phyloP scores from a whole-genome alignment of 2,329 filamentous ascomycete species.

The Pseudogymnoascus sp. region DNA sequence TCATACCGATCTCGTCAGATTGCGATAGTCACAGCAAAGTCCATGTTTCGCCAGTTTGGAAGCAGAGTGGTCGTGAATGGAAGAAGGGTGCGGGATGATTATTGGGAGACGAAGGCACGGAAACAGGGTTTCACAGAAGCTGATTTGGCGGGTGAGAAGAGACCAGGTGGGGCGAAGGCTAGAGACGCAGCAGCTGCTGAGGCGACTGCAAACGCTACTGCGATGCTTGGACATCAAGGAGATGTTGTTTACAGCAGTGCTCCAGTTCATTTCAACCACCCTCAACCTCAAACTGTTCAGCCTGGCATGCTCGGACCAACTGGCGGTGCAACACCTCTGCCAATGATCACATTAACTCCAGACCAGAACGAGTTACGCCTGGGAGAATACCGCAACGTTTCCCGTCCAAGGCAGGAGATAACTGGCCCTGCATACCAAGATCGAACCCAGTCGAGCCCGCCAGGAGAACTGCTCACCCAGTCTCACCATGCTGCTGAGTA shows the following conservation, averaged over 20 bases:
- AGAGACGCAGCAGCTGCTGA: constrained; percentile 70
- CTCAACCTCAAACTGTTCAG: constrained; percentile 62
- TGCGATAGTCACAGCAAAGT: constrained; percentile 91
- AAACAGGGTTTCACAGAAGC: constrained; percentile 99
- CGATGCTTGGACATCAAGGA: constrained; percentile 55
- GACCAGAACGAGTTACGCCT: constrained; percentile 69
- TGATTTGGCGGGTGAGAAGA: constrained; percentile 90
- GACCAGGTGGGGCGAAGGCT: constrained; percentile 83
- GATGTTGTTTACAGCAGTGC: constrained; percentile 84
- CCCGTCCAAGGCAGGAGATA: constrained; percentile 82
- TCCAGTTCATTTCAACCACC: constrained; percentile 50
- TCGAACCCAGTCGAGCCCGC: constrained; percentile 65
- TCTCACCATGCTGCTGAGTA: constrained; percentile 84
- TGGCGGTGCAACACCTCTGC: constrained; percentile 62
- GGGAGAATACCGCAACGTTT: constrained; percentile 75
- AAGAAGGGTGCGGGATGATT: constrained; percentile 87
- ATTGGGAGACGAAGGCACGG: constrained; percentile 94
- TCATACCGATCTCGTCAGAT: constrained; percentile 98
- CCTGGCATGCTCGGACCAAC: constrained; percentile 61
- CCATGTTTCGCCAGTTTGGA: constrained; percentile 98
- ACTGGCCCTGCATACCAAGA: constrained; percentile 84
- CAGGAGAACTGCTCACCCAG: constrained; percentile 75
- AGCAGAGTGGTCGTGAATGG: constrained; percentile 88
- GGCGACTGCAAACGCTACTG: constrained; percentile 47
- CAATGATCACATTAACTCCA: constrained; percentile 75